Conservation (phyloP, 108 stramenopile species). For the Nitzschia palea region DNA sequence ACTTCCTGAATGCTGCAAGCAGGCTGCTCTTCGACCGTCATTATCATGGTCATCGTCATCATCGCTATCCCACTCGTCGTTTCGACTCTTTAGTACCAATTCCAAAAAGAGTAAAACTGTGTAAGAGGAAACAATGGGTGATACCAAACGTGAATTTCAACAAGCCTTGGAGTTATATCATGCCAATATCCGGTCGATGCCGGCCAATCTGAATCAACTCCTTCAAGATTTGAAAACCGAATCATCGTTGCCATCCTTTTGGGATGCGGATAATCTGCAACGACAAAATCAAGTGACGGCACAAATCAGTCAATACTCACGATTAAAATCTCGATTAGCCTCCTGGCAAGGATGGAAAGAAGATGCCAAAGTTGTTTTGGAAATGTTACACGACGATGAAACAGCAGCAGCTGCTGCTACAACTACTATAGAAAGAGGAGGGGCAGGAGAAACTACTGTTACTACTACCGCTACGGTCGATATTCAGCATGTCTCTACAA, state of each 20-base stretch:
- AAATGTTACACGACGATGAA: constrained; percentile 50
- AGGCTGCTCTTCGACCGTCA: too few relatives aligned
- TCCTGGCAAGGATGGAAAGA: constrained; percentile 53
- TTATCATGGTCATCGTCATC: too few relatives aligned
- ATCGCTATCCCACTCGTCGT: too few relatives aligned
- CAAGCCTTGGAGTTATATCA: constrained; percentile 19
- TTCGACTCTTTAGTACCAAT: too few relatives aligned
- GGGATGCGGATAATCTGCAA: constrained; percentile 54
- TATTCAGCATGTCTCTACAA: too few relatives aligned
- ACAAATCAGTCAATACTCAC: constrained; percentile 44
- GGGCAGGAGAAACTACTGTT: too few relatives aligned
- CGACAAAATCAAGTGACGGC: constrained; percentile 48
- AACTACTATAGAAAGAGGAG: too few relatives aligned
- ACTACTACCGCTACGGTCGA: too few relatives aligned
- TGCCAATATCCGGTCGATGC: constrained; percentile 20
- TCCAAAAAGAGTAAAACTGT: too few relatives aligned
- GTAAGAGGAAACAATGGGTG: constrained; percentile 8
- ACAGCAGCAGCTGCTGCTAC: too few relatives aligned
- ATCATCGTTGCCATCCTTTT: constrained; percentile 60
- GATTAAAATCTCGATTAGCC: constrained; percentile 36
- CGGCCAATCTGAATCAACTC: constrained; percentile 20
- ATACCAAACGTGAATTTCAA: constrained; percentile 16
- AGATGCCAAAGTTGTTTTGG: constrained; percentile 56
- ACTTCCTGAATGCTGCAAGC: too few relatives aligned
- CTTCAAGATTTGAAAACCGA: constrained; percentile 56